Conservation (phyloP, 371 early-diverging fungal species). For the Lichtheimia hyalospora region DNA sequence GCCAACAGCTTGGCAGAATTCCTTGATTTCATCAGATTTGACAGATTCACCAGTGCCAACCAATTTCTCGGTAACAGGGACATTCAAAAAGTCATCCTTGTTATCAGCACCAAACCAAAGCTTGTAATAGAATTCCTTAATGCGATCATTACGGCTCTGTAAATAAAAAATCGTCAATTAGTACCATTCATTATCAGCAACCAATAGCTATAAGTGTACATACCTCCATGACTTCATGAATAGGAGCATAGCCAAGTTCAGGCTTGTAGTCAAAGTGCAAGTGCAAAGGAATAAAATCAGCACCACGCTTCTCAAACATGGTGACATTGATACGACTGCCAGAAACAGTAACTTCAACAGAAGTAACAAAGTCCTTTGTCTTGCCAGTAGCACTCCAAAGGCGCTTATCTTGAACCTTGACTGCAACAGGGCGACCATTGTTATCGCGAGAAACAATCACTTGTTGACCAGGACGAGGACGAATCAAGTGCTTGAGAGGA, state of each 20-base stretch:
- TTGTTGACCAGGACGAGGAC: slow-evolving; percentile 83
- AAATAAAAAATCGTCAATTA: slow-evolving; percentile 3
- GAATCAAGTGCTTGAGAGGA: slow-evolving; percentile 76
- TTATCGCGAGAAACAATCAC: slow-evolving; percentile 62
- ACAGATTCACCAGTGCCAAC: slow-evolving; percentile 67
- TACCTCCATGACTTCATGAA: slow-evolving; percentile 90
- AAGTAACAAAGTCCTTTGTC: slow-evolving; percentile 55
- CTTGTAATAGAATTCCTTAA: slow-evolving; percentile 89
- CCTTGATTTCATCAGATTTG: slow-evolving; percentile 64
- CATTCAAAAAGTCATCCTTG: slow-evolving; percentile 52
- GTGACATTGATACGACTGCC: slow-evolving; percentile 70
- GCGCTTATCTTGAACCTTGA: slow-evolving; percentile 66
- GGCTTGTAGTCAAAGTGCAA: slow-evolving; percentile 83
- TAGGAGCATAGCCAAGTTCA: slow-evolving; percentile 77
- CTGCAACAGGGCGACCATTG: slow-evolving; percentile 37
- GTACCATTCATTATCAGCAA: not conserved
- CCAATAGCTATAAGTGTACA: not conserved
- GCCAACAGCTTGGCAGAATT: slow-evolving; percentile 88
- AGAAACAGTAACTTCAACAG: slow-evolving; percentile 62
- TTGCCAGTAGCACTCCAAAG: slow-evolving; percentile 61
- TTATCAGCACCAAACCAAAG: slow-evolving; percentile 79
- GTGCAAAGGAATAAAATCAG: slow-evolving; percentile 68
- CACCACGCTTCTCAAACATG: slow-evolving; percentile 72
- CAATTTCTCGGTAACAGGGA: slow-evolving; percentile 61
- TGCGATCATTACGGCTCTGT: slow-evolving; percentile 85